phyloP scores from a whole-genome alignment of 495 filamentous ascomycete genomes.

The Amorphotheca resinae region DNA sequence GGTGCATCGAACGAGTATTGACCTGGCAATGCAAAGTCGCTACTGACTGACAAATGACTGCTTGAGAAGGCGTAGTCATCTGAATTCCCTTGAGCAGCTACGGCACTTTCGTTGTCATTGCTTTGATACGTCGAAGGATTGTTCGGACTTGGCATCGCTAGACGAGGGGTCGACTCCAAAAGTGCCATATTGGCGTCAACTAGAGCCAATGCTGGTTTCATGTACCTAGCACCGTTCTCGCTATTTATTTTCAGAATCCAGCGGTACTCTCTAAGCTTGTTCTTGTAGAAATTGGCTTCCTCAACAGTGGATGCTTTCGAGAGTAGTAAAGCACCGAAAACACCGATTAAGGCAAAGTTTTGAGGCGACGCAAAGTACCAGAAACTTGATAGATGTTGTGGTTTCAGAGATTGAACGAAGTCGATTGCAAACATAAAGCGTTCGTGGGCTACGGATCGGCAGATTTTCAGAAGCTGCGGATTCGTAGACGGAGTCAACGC shows the following conservation, averaged over 20 bases:
- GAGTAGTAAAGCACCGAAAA: constrained; percentile 68
- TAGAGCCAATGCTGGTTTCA: constrained; percentile 19
- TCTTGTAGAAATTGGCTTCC: constrained; percentile 86
- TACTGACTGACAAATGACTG: background rate
- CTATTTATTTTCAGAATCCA: constrained; percentile 87
- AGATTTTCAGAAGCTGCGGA: constrained; percentile 77
- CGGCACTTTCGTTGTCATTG: background rate
- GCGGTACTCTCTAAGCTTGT: constrained; percentile 73
- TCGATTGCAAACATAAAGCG: constrained; percentile 64
- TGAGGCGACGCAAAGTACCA: constrained; percentile 74
- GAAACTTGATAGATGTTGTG: constrained; percentile 59
- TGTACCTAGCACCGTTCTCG: constrained; percentile 47
- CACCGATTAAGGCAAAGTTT: constrained; percentile 70
- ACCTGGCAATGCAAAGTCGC: constrained; percentile 7
- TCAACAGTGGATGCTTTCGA: constrained; percentile 71
- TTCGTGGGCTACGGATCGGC: constrained; percentile 76
- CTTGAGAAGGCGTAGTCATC: constrained; percentile 7
- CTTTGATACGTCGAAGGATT: background rate
- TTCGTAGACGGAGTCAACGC: constrained; percentile 40
- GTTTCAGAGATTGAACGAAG: constrained; percentile 60
- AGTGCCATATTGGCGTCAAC: constrained; percentile 19
- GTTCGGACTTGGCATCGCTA: background rate
- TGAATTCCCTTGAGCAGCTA: background rate
- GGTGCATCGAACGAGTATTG: constrained; percentile 13
- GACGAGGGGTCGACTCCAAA: constrained; percentile 1